Percentiles rank a stretch among this genome's conserved stretches.
Evolutionary conservation across 2,329 filamentous ascomycete species (phyloP).

Genomic region (Colletotrichum echinochloae): DNA sequence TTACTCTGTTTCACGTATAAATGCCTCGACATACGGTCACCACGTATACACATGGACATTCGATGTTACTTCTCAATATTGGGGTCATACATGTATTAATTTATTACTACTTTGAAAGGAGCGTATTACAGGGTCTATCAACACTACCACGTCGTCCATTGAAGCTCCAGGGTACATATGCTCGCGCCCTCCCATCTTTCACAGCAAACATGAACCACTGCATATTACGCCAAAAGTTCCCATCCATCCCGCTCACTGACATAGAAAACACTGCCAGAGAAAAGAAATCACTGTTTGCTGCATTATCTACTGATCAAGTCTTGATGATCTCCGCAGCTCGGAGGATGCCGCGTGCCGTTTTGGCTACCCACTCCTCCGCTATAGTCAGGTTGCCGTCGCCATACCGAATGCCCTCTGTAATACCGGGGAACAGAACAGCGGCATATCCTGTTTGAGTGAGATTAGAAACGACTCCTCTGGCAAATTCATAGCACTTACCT

Average conservation of each 20-base stretch:
- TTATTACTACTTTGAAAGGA: background rate
- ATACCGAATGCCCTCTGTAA: conserved; percentile 75
- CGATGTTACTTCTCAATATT: too few relatives aligned
- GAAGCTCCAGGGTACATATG: conserved; percentile 1
- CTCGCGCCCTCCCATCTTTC: background rate
- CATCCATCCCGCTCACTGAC: background rate
- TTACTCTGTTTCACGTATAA: too few relatives aligned
- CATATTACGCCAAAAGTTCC: background rate
- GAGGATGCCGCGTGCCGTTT: conserved; percentile 51
- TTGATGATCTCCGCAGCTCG: conserved; percentile 52
- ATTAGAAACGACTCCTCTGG: background rate
- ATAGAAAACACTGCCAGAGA: too few relatives aligned
- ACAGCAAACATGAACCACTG: background rate
- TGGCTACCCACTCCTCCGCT: conserved; percentile 52
- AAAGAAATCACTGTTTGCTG: too few relatives aligned
- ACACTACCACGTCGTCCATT: too few relatives aligned
- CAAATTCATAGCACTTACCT: background rate
- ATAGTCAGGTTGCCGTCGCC: conserved; percentile 54
- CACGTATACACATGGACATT: background rate
- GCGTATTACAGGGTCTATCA: background rate
- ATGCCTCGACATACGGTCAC: background rate
- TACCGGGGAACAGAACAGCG: conserved; percentile 62
- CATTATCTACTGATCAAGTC: conserved; percentile 36
- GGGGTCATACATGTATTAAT: too few relatives aligned
- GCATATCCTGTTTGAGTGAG: conserved; percentile 49